A percentile compares a stretch with the other conserved stretches of the same genome.
Conservation (phyloP, 148 eudicot species). For the Fallopia convolvulus region DNA sequence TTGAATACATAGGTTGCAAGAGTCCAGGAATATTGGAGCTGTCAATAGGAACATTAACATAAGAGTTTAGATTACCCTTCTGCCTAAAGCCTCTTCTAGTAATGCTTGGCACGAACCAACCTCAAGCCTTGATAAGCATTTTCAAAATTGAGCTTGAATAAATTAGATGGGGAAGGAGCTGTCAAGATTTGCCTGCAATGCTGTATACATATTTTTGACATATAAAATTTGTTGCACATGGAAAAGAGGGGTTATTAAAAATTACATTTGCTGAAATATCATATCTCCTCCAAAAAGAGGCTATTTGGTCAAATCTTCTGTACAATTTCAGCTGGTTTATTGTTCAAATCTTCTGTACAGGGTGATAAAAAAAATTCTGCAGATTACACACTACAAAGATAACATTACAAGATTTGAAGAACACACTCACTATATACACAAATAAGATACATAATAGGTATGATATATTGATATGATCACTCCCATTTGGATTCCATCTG, state of each 20-base stretch:
- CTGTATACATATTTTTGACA: no score
- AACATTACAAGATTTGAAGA: not conserved
- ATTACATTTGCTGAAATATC: not conserved
- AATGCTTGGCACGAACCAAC: not conserved
- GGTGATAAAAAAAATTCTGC: not conserved
- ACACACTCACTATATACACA: not conserved
- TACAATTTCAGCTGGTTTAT: no score
- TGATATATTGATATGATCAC: not conserved
- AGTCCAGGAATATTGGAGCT: no score
- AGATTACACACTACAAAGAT: not conserved
- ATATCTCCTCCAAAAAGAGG: no score
- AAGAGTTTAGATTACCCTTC: no score
- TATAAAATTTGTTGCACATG: not conserved
- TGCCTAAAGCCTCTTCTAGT: no score
- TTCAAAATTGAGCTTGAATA: not conserved
- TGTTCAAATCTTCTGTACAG: no score
- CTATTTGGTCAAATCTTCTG: no score
- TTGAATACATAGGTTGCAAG: no score
- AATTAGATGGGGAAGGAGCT: not conserved
- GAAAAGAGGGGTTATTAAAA: not conserved
- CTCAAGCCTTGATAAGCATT: not conserved
- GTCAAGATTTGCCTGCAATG: not conserved
- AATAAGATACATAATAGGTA: not conserved
- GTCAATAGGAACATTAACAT: no score
- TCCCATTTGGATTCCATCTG: slow-evolving; percentile 36